phyloP scores from a whole-genome alignment of 331 rosid genomes.

The Ulmus americana region DNA sequence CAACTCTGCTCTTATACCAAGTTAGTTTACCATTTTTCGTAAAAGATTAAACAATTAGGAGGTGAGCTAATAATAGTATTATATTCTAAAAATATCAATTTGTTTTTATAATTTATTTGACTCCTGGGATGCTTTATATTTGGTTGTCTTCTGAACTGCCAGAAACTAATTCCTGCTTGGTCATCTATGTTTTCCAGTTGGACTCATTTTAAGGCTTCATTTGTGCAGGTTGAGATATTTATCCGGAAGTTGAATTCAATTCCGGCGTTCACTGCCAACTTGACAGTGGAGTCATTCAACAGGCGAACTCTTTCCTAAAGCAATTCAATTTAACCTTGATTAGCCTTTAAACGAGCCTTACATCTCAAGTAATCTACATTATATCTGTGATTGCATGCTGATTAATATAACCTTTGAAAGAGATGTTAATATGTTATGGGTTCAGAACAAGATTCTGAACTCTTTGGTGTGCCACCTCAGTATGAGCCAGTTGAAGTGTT shows the following conservation, averaged over 20 bases:
- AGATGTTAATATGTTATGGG: neutral
- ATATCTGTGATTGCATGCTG: neutral
- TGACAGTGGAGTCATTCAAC: constrained; percentile 94
- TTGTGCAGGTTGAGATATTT: constrained; percentile 79
- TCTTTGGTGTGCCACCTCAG: neutral
- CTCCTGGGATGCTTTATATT: neutral
- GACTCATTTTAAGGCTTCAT: constrained; percentile 14
- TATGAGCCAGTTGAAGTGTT: no score
- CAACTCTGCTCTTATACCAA: no score
- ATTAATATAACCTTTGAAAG: neutral
- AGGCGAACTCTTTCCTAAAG: constrained; percentile 65
- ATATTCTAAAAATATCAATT: no score
- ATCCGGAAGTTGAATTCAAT: constrained; percentile 80
- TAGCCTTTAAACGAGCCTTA: neutral
- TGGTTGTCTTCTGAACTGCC: neutral
- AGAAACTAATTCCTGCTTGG: constrained; percentile 8
- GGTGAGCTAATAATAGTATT: no score
- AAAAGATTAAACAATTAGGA: no score
- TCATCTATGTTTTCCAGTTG: constrained; percentile 1
- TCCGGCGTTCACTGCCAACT: constrained; percentile 97
- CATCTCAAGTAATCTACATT: neutral
- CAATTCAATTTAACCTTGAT: neutral
- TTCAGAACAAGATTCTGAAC: neutral
- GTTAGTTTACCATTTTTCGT: no score
- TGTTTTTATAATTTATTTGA: neutral